A percentile compares a stretch with the other conserved stretches of the same genome.
Conservation (phyloP, 2,329 filamentous ascomycete genomes). For the Xylaria sp. region DNA sequence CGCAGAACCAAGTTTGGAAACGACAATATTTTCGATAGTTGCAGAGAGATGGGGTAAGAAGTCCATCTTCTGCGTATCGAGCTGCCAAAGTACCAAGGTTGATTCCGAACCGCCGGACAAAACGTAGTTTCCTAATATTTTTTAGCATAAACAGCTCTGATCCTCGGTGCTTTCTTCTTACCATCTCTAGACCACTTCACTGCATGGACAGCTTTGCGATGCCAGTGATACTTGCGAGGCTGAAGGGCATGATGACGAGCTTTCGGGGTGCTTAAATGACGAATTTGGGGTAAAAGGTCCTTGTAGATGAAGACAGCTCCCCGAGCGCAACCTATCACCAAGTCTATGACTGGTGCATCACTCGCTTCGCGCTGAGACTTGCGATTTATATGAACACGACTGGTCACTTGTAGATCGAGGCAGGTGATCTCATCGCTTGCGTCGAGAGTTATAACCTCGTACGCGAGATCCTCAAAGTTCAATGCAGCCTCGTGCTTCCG, state of each 20-base stretch:
- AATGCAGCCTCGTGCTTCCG: conserved; percentile 47
- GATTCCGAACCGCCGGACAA: conserved; percentile 93
- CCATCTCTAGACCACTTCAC: conserved; percentile 95
- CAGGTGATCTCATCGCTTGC: conserved; percentile 72
- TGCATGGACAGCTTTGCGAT: conserved; percentile 81
- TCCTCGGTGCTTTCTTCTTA: conserved; percentile 53
- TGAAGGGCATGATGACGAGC: conserved; percentile 61
- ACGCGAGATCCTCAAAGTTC: conserved; percentile 57
- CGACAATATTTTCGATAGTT: conserved; percentile 82
- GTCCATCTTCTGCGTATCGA: conserved; percentile 84
- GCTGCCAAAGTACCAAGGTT: conserved; percentile 90
- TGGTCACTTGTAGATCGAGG: conserved; percentile 67
- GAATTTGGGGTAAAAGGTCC: conserved; percentile 72
- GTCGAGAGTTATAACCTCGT: conserved; percentile 68
- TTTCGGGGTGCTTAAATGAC: conserved; percentile 53
- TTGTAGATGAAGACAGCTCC: conserved; percentile 86
- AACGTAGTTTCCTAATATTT: conserved; percentile 79
- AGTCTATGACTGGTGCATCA: conserved; percentile 64
- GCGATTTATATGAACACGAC: conserved; percentile 49
- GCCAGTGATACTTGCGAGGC: conserved; percentile 85
- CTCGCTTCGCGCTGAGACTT: conserved; percentile 46
- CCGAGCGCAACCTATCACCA: conserved; percentile 79
- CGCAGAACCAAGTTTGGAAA: conserved; percentile 81
- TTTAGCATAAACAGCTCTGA: conserved; percentile 35
- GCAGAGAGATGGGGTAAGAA: conserved; percentile 91